A percentile compares a stretch with the other conserved stretches of the same genome.
These are phyloP conservation scores for Pythium brassicae DNA, from an alignment of 352 stramenopile species.

Conservation along the genomic window DNA sequence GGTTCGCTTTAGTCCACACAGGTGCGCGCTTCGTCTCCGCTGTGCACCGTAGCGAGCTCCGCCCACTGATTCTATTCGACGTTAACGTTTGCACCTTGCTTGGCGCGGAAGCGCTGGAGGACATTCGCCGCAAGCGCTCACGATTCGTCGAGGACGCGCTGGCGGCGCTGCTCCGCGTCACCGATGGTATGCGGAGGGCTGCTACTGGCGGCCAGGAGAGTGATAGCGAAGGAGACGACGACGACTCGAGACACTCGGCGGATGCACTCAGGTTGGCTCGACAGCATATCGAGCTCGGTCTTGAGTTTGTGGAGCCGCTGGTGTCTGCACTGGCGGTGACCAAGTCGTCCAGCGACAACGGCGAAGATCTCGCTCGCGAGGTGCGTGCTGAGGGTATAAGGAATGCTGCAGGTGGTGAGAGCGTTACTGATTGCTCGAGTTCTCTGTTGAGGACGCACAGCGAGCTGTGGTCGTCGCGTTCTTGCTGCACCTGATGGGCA, in stretches of 20 bases:
- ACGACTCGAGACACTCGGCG: background rate
- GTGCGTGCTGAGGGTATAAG: conserved; percentile 1
- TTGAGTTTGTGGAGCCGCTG: conserved; percentile 20
- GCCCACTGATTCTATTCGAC: background rate
- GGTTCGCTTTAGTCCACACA: conserved; percentile 4
- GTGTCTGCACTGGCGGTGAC: conserved; percentile 1
- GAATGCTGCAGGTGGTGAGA: background rate
- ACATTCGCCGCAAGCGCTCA: conserved; percentile 61
- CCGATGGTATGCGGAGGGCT: conserved; percentile 11
- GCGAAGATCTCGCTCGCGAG: conserved; percentile 12
- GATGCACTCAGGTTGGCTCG: conserved; percentile 2
- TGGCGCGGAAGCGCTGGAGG: conserved; percentile 29
- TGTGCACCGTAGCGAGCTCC: too few species aligned
- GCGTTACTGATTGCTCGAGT: background rate
- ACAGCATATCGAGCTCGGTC: conserved; percentile 18
- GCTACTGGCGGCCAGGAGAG: background rate
- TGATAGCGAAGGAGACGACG: background rate
- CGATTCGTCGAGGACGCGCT: conserved; percentile 66
- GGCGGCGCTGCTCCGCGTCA: conserved; percentile 34
- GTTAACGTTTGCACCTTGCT: background rate
- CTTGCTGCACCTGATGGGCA: conserved; percentile 33
- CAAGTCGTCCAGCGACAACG: background rate
- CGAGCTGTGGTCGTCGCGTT: conserved; percentile 29
- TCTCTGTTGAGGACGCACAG: background rate
- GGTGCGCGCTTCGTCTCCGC: background rate